Conservation (phyloP, 2,329 filamentous ascomycete genomes). For the Incumbomyces lentus region DNA sequence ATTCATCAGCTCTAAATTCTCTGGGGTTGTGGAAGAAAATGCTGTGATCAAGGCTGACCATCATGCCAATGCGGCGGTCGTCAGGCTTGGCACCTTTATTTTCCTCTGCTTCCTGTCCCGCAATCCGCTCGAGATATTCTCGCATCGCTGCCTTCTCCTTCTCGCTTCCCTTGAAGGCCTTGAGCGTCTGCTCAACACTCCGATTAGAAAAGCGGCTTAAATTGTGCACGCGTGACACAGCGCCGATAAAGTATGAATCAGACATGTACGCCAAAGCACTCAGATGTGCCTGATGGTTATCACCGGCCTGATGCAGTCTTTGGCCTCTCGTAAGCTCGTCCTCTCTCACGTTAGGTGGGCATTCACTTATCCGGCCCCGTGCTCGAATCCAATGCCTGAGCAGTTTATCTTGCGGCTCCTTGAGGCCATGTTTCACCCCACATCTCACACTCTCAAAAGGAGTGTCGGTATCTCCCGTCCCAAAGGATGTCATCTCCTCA, state of each 20-base stretch:
- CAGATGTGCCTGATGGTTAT: conserved; percentile 34
- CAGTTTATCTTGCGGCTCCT: conserved; percentile 53
- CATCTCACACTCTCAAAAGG: conserved; percentile 35
- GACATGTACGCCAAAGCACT: conserved; percentile 86
- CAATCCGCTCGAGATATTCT: conserved; percentile 32
- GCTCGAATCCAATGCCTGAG: conserved; percentile 45
- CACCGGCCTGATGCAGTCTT: conserved; percentile 11
- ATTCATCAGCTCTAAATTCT: conserved; percentile 40
- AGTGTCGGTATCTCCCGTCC: conserved; percentile 6
- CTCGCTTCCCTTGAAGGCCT: conserved; percentile 32
- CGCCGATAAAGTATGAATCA: conserved; percentile 88
- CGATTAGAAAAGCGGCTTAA: conserved; percentile 62
- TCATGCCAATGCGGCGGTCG: conserved; percentile 33
- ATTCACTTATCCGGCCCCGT: conserved; percentile 23
- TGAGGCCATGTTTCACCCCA: conserved; percentile 28
- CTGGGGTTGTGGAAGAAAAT: conserved; percentile 43
- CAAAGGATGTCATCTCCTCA: not conserved
- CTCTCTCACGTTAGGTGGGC: conserved; percentile 16
- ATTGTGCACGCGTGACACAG: conserved; percentile 67
- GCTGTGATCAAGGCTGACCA: conserved; percentile 42
- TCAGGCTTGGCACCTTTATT: conserved; percentile 21
- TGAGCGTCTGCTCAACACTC: conserved; percentile 31
- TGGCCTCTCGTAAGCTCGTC: conserved; percentile 12
- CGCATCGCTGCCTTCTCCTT: conserved; percentile 32
- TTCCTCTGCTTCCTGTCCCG: conserved; percentile 33